Conservation (phyloP, 2,329 filamentous ascomycete genomes). For the Fonsecaea monophora region DNA sequence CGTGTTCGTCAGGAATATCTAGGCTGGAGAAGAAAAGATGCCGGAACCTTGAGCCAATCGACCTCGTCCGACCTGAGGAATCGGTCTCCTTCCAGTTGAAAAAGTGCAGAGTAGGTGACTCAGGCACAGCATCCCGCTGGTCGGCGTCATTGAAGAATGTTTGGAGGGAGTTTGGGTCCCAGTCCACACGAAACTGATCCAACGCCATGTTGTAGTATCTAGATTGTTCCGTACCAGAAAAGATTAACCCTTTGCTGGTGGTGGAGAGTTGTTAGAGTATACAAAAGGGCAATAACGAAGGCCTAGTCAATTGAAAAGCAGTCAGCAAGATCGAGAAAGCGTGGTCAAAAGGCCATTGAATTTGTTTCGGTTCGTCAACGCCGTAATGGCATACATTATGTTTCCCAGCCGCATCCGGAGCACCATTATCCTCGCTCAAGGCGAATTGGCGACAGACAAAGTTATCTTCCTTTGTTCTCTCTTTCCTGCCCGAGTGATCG, state of each 20-base stretch:
- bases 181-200: slow-evolving; percentile 23
- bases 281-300: not conserved
- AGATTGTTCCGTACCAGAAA: not conserved
- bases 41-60: slow-evolving; percentile 20
- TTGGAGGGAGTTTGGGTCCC: slow-evolving; percentile 11
- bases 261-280: not conserved
- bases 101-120: slow-evolving; percentile 19
- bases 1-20: slow-evolving; percentile 23
- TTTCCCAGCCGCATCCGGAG: slow-evolving; percentile 11
- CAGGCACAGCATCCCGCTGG: not conserved
- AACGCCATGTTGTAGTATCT: slow-evolving; percentile 8
- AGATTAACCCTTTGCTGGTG: not conserved
- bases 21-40: slow-evolving; percentile 26
- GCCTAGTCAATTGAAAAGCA: not conserved
- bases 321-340: not conserved
- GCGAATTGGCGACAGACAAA: not conserved
- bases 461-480: not conserved
- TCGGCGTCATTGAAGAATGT: slow-evolving; percentile 7
- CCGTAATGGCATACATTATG: not conserved
- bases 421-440: slow-evolving; percentile 11
- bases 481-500: not conserved
- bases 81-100: slow-evolving; percentile 23
- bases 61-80: slow-evolving; percentile 3
- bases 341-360: slow-evolving; percentile 4
- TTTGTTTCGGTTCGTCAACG: slow-evolving; percentile 1